These are phyloP conservation scores for Fusarium annulatum DNA, from an alignment of 2,329 filamentous ascomycete genomes.

Conservation along the genomic window DNA sequence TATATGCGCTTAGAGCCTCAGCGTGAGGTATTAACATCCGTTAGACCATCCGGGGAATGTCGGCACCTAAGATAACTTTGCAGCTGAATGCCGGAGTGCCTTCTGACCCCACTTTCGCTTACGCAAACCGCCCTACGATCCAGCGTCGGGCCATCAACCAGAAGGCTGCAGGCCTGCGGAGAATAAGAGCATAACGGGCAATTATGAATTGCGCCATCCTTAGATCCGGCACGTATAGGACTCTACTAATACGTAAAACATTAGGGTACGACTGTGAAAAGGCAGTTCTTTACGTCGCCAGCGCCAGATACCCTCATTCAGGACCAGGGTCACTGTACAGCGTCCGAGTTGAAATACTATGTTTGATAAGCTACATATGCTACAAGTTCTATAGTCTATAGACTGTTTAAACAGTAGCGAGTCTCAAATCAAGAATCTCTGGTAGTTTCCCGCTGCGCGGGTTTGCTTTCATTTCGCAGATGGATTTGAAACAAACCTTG, in stretches of 20 bases:
- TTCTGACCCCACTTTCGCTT: accelerated
- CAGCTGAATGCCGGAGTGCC: background rate
- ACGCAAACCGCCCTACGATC: background rate
- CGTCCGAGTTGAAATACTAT: background rate
- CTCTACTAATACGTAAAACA: background rate
- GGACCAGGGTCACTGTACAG: background rate
- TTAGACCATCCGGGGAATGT: background rate
- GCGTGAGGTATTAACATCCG: background rate
- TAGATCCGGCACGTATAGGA: no score
- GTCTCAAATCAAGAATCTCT: background rate
- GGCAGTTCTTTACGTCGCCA: background rate
- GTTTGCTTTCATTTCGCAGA: background rate
- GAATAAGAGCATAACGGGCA: background rate
- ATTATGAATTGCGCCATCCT: background rate
- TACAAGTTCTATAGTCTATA: background rate
- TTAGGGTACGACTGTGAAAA: accelerated
- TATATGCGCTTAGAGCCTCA: no score
- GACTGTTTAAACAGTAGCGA: background rate
- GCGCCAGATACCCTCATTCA: background rate
- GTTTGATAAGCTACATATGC: accelerated
- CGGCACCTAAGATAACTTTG: background rate
- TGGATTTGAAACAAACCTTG: background rate
- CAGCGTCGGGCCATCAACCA: background rate
- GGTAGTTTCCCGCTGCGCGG: background rate
- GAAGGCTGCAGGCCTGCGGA: accelerated